phyloP scores from a whole-genome alignment of 495 filamentous ascomycete genomes.

The Penicillium alfredii region DNA sequence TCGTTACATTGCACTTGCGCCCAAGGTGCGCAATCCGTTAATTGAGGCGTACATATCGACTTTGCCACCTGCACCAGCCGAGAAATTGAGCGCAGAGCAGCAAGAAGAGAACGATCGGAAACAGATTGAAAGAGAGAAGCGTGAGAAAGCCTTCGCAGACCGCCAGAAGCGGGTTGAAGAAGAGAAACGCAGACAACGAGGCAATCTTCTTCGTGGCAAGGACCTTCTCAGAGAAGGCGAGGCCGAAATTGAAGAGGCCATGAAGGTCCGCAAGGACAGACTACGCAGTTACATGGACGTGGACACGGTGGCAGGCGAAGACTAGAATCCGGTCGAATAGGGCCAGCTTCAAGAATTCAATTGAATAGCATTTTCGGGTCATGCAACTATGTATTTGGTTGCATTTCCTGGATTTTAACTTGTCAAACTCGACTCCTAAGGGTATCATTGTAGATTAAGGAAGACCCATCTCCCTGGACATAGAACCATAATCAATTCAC shows the following conservation, averaged over 20 bases:
- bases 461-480: conserved; percentile 21
- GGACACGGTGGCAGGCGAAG: conserved; percentile 15
- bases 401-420: conserved; percentile 17
- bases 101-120: conserved; percentile 56
- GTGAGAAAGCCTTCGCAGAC: conserved; percentile 71
- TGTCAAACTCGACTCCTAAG: no score
- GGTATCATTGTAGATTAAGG: conserved; percentile 40
- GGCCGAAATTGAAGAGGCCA: conserved; percentile 69
- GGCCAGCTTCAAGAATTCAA: no score
- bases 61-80: conserved; percentile 58
- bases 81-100: conserved; percentile 48
- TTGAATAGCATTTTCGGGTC: no score
- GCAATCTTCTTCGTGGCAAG: conserved; percentile 60
- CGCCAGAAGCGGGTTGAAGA: conserved; percentile 67
- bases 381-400: no score
- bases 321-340: conserved; percentile 5
- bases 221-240: conserved; percentile 69
- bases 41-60: conserved; percentile 71
- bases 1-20: conserved; percentile 73
- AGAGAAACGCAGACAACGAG: conserved; percentile 63
- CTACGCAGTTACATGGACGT: conserved; percentile 56
- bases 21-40: conserved; percentile 62
- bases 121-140: conserved; percentile 55
- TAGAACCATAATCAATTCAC: conserved; percentile 7
- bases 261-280: conserved; percentile 69